Evolutionary conservation across 192 early-diverging fungal species (phyloP), one percentile per base, ranked within the genome.

Genomic region (Irineochytrium annulatum): DNA sequence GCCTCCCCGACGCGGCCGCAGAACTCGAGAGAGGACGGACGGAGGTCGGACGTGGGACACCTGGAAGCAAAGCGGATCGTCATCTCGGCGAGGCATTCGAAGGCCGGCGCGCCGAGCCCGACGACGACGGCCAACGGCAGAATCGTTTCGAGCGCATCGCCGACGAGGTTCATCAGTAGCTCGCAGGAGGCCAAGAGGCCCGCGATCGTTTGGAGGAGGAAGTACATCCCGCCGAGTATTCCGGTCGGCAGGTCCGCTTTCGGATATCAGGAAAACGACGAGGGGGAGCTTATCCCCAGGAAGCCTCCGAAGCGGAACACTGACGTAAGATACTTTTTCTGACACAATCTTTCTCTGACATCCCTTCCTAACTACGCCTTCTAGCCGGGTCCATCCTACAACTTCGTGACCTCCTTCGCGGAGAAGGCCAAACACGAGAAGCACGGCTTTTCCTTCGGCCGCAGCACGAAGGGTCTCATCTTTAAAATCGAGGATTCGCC

Each of bases 251-350:
- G 64, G 24, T 59, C 33, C 1, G 73, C 74, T 17, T 78, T 73
- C 55, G 79, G 79, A 24, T 81, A 77, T 48, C 73, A 78, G 46
- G 79, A 81, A 52, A 78, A 69, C 33, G 60, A 65, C n/a, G 73
- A 71, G 0, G 78, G 78, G 16, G 75, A 74, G 11, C 48, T 80
- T 17, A 57, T 73, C 5, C 78, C 78, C 6, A 58, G 78, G 13
- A 76, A 70, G 44, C 75, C 78, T 19, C 75, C 78, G 8, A 77
- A 76, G 55, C 35, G 28, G 19, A 35, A 29, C 17, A 20, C 46
- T 19, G 75, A 79, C 31, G 72, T 76, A 63, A 44, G 66, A 49
- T 14, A 68, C 26, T 0, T 1, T 49, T 58, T 55, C 19, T 17
- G 24, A 61, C 20, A 60, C 26, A 3, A 22, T 3, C 57, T 34